Percentiles rank a stretch among this genome's conserved stretches.
These are phyloP conservation scores for Jamesozyma jinghongensis DNA, from an alignment of 805 yeast species.

Conservation along the genomic window DNA sequence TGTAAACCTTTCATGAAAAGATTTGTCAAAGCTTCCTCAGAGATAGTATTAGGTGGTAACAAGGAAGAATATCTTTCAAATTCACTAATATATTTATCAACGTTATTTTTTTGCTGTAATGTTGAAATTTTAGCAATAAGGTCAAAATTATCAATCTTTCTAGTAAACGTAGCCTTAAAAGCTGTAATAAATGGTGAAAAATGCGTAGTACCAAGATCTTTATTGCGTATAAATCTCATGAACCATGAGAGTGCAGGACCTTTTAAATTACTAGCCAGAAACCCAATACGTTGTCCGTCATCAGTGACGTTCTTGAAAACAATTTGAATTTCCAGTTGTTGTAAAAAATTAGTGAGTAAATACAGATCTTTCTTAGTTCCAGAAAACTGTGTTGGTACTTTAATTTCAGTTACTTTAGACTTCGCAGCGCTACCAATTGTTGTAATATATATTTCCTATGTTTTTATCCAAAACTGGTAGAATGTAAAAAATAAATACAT, in stretches of 20 bases:
- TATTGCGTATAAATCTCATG: background rate
- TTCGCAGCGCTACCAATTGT: too few relatives aligned
- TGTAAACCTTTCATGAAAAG: conserved; percentile 1
- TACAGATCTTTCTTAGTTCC: background rate
- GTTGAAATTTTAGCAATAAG: background rate
- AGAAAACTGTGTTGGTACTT: background rate
- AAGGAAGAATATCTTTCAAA: conserved; percentile 1
- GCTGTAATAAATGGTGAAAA: background rate
- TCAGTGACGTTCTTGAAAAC: background rate
- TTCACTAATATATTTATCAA: background rate
- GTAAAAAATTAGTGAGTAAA: background rate
- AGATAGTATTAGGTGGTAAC: background rate
- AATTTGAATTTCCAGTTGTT: background rate
- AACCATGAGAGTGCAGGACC: background rate
- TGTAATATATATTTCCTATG: too few relatives aligned
- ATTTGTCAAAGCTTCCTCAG: background rate
- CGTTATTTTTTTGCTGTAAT: background rate
- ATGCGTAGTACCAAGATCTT: background rate
- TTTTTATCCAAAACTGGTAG: too few relatives aligned
- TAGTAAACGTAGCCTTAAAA: background rate
- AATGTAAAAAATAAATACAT: too few relatives aligned
- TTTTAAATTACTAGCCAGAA: background rate
- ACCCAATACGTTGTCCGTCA: background rate
- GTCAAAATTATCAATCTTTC: background rate
- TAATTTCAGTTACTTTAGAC: too few relatives aligned